These are phyloP conservation scores for Nicotiana paniculata DNA, from an alignment of 257 asterid genomes.

Conservation along the genomic window DNA sequence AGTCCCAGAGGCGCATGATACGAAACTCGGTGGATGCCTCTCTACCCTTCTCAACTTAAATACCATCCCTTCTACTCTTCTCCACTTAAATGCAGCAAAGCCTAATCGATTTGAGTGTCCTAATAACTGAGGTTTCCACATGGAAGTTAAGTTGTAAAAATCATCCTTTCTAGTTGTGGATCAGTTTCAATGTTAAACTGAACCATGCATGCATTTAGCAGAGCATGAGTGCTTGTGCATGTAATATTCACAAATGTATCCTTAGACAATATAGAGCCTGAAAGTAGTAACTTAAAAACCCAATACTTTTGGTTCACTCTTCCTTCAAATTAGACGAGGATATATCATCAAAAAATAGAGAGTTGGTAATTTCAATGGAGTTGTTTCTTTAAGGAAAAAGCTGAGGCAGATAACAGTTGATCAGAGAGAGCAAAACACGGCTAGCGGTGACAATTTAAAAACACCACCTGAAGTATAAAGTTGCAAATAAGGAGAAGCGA, in stretches of 20 bases:
- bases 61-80: not conserved
- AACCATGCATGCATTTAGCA: not conserved
- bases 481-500: not conserved
- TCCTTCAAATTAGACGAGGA: not conserved
- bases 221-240: not conserved
- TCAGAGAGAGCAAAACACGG: not conserved
- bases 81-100: not conserved
- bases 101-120: not conserved
- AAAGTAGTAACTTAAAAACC: not conserved
- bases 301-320: not conserved
- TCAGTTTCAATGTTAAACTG: slow-evolving; percentile 1
- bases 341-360: not conserved
- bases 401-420: not conserved
- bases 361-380: not conserved
- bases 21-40: not conserved
- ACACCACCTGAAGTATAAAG: not conserved
- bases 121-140: not conserved
- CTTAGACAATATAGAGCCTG: not conserved
- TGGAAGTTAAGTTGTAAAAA: not conserved
- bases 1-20: not conserved
- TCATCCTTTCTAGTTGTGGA: not conserved
- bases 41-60: not conserved
- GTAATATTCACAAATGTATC: not conserved
- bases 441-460: not conserved
- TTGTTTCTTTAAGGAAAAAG: not conserved